Percentiles rank a stretch among this genome's conserved stretches.
These are phyloP conservation scores for Phylloporus rhodoxanthus DNA, from an alignment of 768 basidiomycete genomes.

Conservation along the genomic window DNA sequence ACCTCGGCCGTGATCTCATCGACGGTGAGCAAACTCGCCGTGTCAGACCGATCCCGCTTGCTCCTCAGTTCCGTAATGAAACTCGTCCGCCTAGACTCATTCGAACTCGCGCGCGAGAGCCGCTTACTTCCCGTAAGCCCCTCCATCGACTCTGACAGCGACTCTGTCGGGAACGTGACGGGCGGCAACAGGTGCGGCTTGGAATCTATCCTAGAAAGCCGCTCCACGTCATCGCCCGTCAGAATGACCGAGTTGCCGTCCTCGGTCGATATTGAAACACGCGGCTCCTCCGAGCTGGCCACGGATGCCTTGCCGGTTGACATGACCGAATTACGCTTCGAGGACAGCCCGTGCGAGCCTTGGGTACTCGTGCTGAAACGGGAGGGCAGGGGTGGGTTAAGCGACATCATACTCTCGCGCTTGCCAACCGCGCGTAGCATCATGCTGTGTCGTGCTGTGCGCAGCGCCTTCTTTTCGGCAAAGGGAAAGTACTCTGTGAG, in stretches of 20 bases:
- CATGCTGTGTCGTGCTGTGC: slow-evolving; percentile 87
- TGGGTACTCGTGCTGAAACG: slow-evolving; percentile 34
- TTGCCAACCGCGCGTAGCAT: slow-evolving; percentile 54
- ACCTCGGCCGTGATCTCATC: slow-evolving; percentile 98
- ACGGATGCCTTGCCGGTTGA: slow-evolving; percentile 32
- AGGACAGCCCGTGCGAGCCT: slow-evolving; percentile 39
- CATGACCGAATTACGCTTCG: slow-evolving; percentile 39
- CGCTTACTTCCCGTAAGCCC: slow-evolving; percentile 38
- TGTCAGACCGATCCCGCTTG: slow-evolving; percentile 80
- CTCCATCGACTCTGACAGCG: slow-evolving; percentile 74
- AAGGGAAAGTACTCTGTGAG: slow-evolving; percentile 93
- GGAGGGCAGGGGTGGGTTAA: slow-evolving; percentile 39
- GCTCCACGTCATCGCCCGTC: slow-evolving; percentile 43
- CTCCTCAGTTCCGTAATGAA: slow-evolving; percentile 77
- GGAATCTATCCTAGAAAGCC: slow-evolving; percentile 23
- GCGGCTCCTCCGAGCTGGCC: slow-evolving; percentile 49
- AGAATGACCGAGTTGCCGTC: slow-evolving; percentile 64
- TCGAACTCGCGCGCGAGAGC: slow-evolving; percentile 42
- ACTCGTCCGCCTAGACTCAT: slow-evolving; percentile 60
- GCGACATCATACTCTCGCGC: slow-evolving; percentile 39
- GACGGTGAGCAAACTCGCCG: slow-evolving; percentile 88
- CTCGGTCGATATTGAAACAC: slow-evolving; percentile 70
- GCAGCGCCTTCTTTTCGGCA: slow-evolving; percentile 86
- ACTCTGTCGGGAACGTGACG: slow-evolving; percentile 72
- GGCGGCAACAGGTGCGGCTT: slow-evolving; percentile 67